Conservation (phyloP, 1,139 yeast genomes). For the Blastobotrys raffinosifermentans region DNA sequence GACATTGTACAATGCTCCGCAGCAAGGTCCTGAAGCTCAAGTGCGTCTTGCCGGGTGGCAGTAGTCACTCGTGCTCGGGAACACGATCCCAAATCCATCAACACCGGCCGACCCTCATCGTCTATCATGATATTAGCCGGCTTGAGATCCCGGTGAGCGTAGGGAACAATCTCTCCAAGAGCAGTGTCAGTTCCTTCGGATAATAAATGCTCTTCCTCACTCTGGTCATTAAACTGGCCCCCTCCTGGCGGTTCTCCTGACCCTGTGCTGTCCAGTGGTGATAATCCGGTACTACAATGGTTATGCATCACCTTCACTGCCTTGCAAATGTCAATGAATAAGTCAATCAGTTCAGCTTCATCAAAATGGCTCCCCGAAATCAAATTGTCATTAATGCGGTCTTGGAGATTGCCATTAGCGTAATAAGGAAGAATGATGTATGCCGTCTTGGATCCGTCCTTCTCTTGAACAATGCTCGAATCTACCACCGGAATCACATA, state of each 20-base stretch:
- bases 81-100: constrained; percentile 83
- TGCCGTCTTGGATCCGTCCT: constrained; percentile 73
- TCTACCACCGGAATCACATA: constrained; percentile 66
- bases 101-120: constrained; percentile 57
- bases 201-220: constrained; percentile 11
- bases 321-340: constrained; percentile 64
- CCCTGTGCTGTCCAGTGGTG: too few relatives aligned
- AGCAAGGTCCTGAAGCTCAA: constrained; percentile 72
- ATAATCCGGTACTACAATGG: constrained; percentile 30
- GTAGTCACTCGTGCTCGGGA: constrained; percentile 54
- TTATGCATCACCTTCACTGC: constrained; percentile 76
- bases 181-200: constrained; percentile 33
- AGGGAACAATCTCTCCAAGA: constrained; percentile 56
- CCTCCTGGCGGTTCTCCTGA: constrained; percentile 8
- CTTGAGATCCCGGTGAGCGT: constrained; percentile 80
- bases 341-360: constrained; percentile 55
- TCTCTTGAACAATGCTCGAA: constrained; percentile 62
- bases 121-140: constrained; percentile 86
- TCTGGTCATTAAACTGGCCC: constrained; percentile 5
- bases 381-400: constrained; percentile 58
- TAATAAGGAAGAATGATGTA: constrained; percentile 77
- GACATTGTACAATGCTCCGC: constrained; percentile 85
- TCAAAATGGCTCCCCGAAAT: constrained; percentile 48
- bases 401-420: constrained; percentile 69
- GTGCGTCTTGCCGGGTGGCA: constrained; percentile 60